Percentiles rank a stretch among this genome's conserved stretches.
phyloP scores from a whole-genome alignment of 2,329 filamentous ascomycete genomes.

The Verticillium klebahnii region DNA sequence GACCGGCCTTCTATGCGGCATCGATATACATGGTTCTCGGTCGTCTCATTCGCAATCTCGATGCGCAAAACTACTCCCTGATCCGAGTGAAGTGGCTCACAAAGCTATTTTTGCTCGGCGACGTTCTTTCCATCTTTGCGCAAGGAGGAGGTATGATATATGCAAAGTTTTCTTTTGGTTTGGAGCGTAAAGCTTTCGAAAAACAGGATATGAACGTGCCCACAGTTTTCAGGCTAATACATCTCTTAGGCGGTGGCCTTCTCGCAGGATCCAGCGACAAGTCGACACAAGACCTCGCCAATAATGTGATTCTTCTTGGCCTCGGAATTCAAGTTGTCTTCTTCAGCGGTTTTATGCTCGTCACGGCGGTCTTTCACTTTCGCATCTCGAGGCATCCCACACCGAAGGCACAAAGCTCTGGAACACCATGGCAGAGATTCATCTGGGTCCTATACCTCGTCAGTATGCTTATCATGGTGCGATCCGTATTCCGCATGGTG shows the following conservation, averaged over 20 bases:
- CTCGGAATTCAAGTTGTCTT: constrained; percentile 51
- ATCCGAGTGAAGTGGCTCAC: constrained; percentile 39
- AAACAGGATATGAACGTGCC: no score
- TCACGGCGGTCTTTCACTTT: constrained; percentile 41
- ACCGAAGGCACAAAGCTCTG: constrained; percentile 11
- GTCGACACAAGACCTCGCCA: constrained; percentile 19
- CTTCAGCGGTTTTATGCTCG: constrained; percentile 49
- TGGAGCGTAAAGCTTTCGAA: not conserved
- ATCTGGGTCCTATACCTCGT: constrained; percentile 19
- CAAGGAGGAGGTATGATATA: constrained; percentile 35
- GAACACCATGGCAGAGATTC: constrained; percentile 24
- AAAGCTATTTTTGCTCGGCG: constrained; percentile 49
- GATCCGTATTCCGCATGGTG: constrained; percentile 34
- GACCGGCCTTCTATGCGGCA: constrained; percentile 43
- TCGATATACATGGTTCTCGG: constrained; percentile 47
- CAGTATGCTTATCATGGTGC: constrained; percentile 31
- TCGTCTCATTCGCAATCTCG: constrained; percentile 33
- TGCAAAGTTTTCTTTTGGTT: no score
- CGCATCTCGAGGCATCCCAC: constrained; percentile 17
- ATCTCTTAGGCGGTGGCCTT: constrained; percentile 4
- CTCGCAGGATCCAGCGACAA: constrained; percentile 18
- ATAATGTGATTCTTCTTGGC: constrained; percentile 47
- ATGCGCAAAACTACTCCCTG: constrained; percentile 27
- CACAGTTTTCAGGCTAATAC: not conserved
- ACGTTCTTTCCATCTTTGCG: constrained; percentile 46